These are phyloP conservation scores for Trametes villosa DNA, from an alignment of 768 basidiomycete genomes.

Conservation along the genomic window DNA sequence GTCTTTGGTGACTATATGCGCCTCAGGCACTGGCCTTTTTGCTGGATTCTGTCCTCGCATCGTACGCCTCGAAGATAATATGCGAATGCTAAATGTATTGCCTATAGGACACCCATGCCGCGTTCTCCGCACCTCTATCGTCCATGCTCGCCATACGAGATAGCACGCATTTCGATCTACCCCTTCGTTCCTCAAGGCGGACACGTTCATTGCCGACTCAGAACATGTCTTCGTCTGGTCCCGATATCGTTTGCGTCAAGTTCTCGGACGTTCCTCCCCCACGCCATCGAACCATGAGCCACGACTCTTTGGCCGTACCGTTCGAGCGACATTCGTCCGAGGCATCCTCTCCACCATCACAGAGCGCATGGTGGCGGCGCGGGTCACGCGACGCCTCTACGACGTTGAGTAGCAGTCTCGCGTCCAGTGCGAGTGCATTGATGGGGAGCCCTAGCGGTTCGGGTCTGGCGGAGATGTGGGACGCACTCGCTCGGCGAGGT, in stretches of 20 bases:
- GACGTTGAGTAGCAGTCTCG: constrained; percentile 10
- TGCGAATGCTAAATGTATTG: too few species aligned
- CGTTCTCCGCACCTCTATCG: constrained; percentile 45
- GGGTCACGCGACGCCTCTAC: constrained; percentile 23
- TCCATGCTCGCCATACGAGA: constrained; percentile 49
- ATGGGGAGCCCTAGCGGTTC: constrained; percentile 15
- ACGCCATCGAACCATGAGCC: constrained; percentile 14
- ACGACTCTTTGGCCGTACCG: neutral
- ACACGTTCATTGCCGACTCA: neutral
- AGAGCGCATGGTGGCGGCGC: constrained; percentile 26
- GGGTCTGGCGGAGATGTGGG: constrained; percentile 18
- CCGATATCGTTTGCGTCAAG: constrained; percentile 18
- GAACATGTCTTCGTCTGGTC: neutral
- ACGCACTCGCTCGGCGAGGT: constrained; percentile 15
- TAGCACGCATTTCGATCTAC: constrained; percentile 45
- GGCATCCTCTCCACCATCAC: neutral
- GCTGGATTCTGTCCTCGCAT: neutral
- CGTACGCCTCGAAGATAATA: too few species aligned
- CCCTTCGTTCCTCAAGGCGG: constrained; percentile 27
- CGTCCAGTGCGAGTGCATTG: constrained; percentile 12
- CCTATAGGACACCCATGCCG: constrained; percentile 43
- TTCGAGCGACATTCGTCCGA: neutral
- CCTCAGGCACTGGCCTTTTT: neutral
- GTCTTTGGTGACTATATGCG: neutral
- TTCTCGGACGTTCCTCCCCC: neutral